Percentiles rank a stretch among this genome's conserved stretches.
Conservation (phyloP, 2,329 filamentous ascomycete genomes). For the Colletotrichum abscissum region DNA sequence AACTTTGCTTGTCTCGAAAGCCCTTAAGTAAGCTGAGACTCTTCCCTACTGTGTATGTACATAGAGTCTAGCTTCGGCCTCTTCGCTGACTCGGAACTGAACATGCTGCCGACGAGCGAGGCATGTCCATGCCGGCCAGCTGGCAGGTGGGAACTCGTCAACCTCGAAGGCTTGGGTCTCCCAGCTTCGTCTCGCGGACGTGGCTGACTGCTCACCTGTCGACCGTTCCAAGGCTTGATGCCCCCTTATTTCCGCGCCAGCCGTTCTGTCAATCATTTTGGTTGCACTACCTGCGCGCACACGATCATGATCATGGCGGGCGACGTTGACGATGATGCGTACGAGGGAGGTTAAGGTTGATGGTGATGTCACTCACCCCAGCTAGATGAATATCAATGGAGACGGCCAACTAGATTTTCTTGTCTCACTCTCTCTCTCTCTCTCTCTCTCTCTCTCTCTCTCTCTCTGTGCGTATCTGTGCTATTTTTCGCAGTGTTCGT, state of each 20-base stretch:
- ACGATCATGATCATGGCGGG: not conserved
- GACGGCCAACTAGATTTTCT: not conserved
- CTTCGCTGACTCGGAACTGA: not conserved
- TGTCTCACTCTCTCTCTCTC: not conserved
- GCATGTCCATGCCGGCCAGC: slow-evolving; percentile 18
- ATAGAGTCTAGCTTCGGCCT: not conserved
- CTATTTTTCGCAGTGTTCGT: not conserved
- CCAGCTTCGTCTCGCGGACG: not conserved
- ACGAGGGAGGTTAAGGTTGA: not conserved
- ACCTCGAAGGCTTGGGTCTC: slow-evolving; percentile 5
- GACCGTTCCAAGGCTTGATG: not conserved
- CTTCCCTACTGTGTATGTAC: not conserved
- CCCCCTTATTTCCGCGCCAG: slow-evolving; percentile 1
- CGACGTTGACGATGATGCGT: slow-evolving; percentile 12
- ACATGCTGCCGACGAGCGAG: not conserved
- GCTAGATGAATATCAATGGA: not conserved
- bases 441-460: not conserved
- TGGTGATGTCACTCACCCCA: slow-evolving; percentile 11
- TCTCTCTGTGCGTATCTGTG: not conserved
- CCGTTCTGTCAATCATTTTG: not conserved
- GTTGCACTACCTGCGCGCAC: not conserved
- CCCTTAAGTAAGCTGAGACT: not conserved
- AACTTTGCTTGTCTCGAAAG: not conserved
- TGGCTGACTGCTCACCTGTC: slow-evolving; percentile 14
- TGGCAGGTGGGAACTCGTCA: slow-evolving; percentile 12